A percentile compares a stretch with the other conserved stretches of the same genome.
Conservation (phyloP, 177 flowering plant species). For the Tripterygium wilfordii region DNA sequence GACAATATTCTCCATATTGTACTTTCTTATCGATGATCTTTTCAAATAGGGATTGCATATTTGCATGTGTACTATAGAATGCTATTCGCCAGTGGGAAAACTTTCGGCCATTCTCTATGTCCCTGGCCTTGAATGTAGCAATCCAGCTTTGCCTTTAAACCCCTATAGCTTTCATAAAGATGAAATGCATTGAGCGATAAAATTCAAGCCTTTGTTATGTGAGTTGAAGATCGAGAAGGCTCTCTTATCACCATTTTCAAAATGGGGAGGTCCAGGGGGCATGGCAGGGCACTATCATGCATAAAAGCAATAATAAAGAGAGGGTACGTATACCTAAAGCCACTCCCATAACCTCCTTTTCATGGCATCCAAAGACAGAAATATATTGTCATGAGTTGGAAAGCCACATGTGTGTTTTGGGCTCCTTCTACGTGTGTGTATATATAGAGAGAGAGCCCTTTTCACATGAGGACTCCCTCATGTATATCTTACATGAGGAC, state of each 20-base stretch:
- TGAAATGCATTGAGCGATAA: neutral
- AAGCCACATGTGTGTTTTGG: no score
- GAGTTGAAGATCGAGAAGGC: constrained; percentile 40
- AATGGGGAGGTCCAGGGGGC: constrained; percentile 27
- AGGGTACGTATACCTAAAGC: constrained; percentile 9
- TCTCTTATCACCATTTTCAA: constrained; percentile 44
- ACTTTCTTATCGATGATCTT: no score
- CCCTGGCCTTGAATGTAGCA: no score
- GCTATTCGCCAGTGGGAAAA: neutral
- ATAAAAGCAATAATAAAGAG: constrained; percentile 26
- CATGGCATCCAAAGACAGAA: constrained; percentile 32
- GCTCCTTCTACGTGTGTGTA: no score
- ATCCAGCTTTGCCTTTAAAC: no score
- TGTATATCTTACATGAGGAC: neutral
- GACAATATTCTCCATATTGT: no score
- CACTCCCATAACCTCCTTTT: constrained; percentile 10
- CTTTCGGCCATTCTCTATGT: no score
- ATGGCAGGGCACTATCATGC: constrained; percentile 24
- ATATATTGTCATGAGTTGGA: constrained; percentile 23
- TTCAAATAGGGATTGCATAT: no score
- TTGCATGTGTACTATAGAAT: neutral
- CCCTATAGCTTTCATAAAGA: no score
- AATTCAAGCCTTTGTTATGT: neutral
- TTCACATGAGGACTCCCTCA: no score
- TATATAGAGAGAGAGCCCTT: no score